phyloP scores from a whole-genome alignment of 164 flowering plant genomes.

The Annona cherimola region DNA sequence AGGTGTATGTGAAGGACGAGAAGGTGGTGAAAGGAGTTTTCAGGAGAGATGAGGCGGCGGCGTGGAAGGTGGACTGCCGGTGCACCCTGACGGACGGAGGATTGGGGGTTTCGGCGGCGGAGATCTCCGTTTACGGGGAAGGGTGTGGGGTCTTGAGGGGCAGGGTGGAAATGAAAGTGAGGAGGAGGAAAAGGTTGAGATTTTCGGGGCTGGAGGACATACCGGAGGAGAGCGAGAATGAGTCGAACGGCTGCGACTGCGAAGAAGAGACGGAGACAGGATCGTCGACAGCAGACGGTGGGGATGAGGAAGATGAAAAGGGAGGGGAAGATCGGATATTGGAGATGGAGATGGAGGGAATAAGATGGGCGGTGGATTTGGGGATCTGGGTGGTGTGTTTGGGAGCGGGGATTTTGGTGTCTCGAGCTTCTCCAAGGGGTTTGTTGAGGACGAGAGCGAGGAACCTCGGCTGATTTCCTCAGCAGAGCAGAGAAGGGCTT shows the following conservation, averaged over 20 bases:
- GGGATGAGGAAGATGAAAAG: constrained; percentile 2
- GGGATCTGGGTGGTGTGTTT: constrained; percentile 76
- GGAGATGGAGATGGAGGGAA: constrained; percentile 37
- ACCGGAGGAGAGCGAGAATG: constrained; percentile 61
- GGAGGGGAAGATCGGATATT: not conserved
- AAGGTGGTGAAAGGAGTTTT: constrained; percentile 50
- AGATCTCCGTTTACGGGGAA: constrained; percentile 44
- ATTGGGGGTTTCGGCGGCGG: constrained; percentile 26
- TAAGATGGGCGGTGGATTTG: constrained; percentile 70
- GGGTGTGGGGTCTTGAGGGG: constrained; percentile 37
- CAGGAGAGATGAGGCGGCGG: constrained; percentile 31
- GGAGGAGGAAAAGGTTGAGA: constrained; percentile 19
- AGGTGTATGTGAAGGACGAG: constrained; percentile 49
- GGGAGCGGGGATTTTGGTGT: constrained; percentile 64
- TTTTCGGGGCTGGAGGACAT: constrained; percentile 48
- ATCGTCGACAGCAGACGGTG: constrained; percentile 14
- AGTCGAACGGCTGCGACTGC: constrained; percentile 22
- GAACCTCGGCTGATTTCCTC: not conserved
- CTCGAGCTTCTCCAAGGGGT: constrained; percentile 50
- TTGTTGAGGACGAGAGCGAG: constrained; percentile 21
- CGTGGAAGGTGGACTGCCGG: constrained; percentile 49
- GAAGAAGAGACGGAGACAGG: constrained; percentile 10
- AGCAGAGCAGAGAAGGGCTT: not conserved
- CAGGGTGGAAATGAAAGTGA: constrained; percentile 42
- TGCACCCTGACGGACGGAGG: constrained; percentile 30